phyloP scores from a whole-genome alignment of 1,284 basidiomycete genomes.

The Apiotrichum porosum region DNA sequence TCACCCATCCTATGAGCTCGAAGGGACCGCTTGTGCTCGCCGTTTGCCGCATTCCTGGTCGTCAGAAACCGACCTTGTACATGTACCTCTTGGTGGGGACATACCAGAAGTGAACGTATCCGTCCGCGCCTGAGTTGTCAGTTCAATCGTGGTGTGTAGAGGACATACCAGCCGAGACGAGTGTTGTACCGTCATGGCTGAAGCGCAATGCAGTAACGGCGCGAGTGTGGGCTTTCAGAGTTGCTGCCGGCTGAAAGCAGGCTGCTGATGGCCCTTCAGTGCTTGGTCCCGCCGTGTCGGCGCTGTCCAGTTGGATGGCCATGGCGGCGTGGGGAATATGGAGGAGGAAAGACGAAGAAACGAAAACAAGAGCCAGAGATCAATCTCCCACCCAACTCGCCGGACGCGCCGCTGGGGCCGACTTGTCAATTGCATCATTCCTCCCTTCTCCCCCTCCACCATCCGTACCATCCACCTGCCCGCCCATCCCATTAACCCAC shows the following conservation, averaged over 20 bases:
- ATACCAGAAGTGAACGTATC: constrained; percentile 43
- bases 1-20: constrained; percentile 33
- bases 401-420: no score
- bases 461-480: no score
- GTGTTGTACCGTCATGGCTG: constrained; percentile 48
- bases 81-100: no score
- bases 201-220: constrained; percentile 50
- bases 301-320: constrained; percentile 5
- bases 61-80: constrained; percentile 1
- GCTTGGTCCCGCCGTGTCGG: not conserved
- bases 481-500: no score
- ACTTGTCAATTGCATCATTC: not conserved
- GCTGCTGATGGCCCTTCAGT: not conserved
- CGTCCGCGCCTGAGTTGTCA: constrained; percentile 42
- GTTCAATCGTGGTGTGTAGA: not conserved
- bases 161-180: constrained; percentile 47
- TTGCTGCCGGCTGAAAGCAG: constrained; percentile 38
- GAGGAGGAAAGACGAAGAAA: no score
- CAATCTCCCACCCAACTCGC: no score
- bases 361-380: not conserved
- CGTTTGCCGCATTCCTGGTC: constrained; percentile 30
- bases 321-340: no score
- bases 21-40: constrained; percentile 26
- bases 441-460: not conserved
- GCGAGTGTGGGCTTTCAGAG: constrained; percentile 49